phyloP scores from a whole-genome alignment of 805 yeast species.

The Yarrowia sp. region DNA sequence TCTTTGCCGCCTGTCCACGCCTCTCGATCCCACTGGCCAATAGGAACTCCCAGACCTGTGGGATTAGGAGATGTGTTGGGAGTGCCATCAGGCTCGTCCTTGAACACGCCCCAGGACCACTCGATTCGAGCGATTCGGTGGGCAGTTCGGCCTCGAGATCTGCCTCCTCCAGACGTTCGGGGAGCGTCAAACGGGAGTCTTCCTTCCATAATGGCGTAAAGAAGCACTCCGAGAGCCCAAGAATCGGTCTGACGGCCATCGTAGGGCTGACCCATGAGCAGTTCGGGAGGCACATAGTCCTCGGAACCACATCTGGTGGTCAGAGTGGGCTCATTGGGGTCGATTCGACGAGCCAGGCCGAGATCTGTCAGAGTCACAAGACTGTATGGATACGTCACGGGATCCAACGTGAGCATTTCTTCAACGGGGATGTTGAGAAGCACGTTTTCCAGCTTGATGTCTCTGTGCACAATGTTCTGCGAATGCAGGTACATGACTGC shows the following conservation, averaged over 20 bases:
- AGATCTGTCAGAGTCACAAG: constrained; percentile 79
- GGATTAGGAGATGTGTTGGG: constrained; percentile 31
- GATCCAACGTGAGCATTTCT: constrained; percentile 47
- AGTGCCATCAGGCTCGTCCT: constrained; percentile 43
- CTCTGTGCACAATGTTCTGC: constrained; percentile 80
- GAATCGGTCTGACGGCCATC: constrained; percentile 91
- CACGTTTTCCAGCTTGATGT: constrained; percentile 86
- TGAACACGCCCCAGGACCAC: constrained; percentile 79
- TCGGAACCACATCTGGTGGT: constrained; percentile 95
- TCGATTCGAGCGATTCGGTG: constrained; percentile 91
- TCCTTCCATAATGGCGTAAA: constrained; percentile 83
- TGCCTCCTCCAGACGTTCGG: constrained; percentile 52
- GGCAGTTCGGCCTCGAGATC: constrained; percentile 64
- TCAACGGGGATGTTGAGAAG: constrained; percentile 54
- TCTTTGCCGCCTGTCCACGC: constrained; percentile 58
- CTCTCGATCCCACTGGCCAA: constrained; percentile 41
- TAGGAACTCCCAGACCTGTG: constrained; percentile 38
- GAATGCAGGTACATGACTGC: constrained; percentile 78
- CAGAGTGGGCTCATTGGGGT: constrained; percentile 65
- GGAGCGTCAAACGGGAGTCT: constrained; percentile 92
- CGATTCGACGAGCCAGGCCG: constrained; percentile 80
- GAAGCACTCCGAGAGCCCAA: constrained; percentile 95
- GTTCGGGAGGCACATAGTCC: constrained; percentile 95
- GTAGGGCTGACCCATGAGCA: constrained; percentile 86
- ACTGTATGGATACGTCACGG: constrained; percentile 47